Base-by-base conservation (phyloP, 1,284 basidiomycete species). In the Apiotrichum sp. region DNA sequence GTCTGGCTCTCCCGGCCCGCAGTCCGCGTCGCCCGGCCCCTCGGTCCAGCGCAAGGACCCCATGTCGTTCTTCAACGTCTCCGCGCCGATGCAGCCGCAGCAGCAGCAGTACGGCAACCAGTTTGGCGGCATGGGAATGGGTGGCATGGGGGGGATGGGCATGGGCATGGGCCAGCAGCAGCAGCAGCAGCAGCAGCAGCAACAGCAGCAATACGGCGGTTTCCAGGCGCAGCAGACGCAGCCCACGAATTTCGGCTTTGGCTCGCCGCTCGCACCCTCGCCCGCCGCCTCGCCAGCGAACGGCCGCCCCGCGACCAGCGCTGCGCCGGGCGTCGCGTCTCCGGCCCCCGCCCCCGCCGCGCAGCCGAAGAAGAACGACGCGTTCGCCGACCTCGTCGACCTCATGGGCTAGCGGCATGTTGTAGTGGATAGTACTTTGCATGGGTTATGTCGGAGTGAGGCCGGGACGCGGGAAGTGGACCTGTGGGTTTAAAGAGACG, bases 341-440 rank as follows among this genome's bases (percentile, higher is more conserved):
- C 6, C 35, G 8, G 42, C 55, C 52, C 22, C 40, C 39, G n/a
- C 62, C 52, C 41, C 53, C 40, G 49, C 64, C 14, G 60, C 59
- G 48, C 62, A 62, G 48, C 56, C 40, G 36, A 59, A 65, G 62
- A 72, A 74, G 65, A 71, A 72, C 53, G 75, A 77, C 55, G 74
- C 74, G 29, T 77, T 77, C 64, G 75, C 74, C 14, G 75, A 76
- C 62, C 62, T 77, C 34, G 74, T 74, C 39, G 68, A 74, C 60
- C 62, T 74, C 39, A 72, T 74, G 71, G 58, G 61, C 39, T 73
- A 63, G 34, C 31, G 45, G 41, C 22, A 36, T 31, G 35, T 41
- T 41, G 49, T 50, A 34, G 39, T 39, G 34, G n/a, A 8, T 39
- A 14, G 29, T 9, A 4, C 35, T 34, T 31, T 48, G 47, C 47